Base-by-base conservation (phyloP, 2,329 filamentous ascomycete species). In the Achaetomium macrosporum region DNA sequence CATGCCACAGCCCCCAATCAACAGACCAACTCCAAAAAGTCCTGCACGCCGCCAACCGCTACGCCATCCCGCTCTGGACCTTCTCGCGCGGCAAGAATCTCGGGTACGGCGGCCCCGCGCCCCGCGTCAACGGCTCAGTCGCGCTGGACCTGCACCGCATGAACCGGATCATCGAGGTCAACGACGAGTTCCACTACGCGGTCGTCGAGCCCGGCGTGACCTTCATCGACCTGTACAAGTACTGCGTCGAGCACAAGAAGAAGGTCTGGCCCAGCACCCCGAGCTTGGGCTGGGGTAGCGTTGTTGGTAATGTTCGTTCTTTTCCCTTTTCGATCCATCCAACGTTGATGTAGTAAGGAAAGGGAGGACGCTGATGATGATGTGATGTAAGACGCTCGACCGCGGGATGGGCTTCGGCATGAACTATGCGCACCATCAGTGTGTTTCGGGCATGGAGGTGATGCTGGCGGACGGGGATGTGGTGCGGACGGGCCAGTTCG, bases 101-200 rank as follows among this genome's bases (percentile, higher is more conserved):
- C 3, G 73, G 75, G 11, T 78, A 78, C 51, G 76, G 76, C 12
- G 75, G 76, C 4, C 71, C 76, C 2, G 74, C 73, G 0, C 75
- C 74, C 0, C 63, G 73, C 7, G 67, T 76, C 13, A 70, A 67
- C 2, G 75, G 74, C 0, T 72, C 68, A 20, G 66, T 77, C 6
- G 73, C 72, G 0, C 57, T 78, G 16, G 72, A 76, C 55, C 63
- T 77, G 1, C 72, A 69, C 51, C 67, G 70, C 31, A 73, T 76
- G 70, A 65, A 73, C 56, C 69, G 66, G 48, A 68, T 76, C 51
- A 61, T 75, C 25, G 71, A 75, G 55, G 70, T 75, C 43, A 73
- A 69, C 54, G 69, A 68, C 31, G 67, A 72, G 40, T 70, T 71
- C 42, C 65, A 68, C 6, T 75, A 74, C 48, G 71, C 72, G 2